Percentiles rank a stretch among this genome's conserved stretches.
Conservation (phyloP, 345 rosid genomes). For the Euclidium syriacum region DNA sequence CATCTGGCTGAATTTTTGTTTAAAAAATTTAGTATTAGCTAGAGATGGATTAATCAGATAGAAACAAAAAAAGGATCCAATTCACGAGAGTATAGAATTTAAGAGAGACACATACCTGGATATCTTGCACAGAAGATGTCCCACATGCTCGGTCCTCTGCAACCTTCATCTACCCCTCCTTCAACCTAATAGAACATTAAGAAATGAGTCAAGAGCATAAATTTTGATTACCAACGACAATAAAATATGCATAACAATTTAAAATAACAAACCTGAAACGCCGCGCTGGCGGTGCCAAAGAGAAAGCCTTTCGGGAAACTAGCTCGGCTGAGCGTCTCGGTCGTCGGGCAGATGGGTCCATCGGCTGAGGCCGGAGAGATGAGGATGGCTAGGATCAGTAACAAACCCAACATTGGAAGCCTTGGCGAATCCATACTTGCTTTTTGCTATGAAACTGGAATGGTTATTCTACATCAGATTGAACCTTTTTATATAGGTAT, state of each 20-base stretch:
- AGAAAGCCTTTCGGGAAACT: conserved; percentile 12
- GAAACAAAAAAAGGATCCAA: no score
- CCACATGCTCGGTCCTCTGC: conserved; percentile 25
- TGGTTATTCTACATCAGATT: background rate
- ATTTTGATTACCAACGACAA: no score
- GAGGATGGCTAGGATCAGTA: background rate
- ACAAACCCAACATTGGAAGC: background rate
- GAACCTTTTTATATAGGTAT: background rate
- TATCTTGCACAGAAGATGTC: conserved; percentile 12
- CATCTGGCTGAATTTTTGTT: background rate
- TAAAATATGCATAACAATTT: no score
- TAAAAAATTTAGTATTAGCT: background rate
- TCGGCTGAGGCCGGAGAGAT: background rate
- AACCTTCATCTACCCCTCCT: conserved; percentile 2
- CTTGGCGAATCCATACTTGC: background rate
- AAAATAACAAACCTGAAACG: background rate
- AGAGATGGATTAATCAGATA: background rate
- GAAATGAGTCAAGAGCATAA: background rate
- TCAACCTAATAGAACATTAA: background rate
- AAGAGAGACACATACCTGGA: background rate
- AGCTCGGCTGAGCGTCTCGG: background rate
- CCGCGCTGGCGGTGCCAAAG: conserved; percentile 13
- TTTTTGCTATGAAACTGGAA: background rate
- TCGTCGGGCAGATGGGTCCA: conserved; percentile 2
- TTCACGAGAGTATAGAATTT: background rate